Evolutionary conservation across 495 filamentous ascomycete species (phyloP).

Genomic region (Xylaria castorea): DNA sequence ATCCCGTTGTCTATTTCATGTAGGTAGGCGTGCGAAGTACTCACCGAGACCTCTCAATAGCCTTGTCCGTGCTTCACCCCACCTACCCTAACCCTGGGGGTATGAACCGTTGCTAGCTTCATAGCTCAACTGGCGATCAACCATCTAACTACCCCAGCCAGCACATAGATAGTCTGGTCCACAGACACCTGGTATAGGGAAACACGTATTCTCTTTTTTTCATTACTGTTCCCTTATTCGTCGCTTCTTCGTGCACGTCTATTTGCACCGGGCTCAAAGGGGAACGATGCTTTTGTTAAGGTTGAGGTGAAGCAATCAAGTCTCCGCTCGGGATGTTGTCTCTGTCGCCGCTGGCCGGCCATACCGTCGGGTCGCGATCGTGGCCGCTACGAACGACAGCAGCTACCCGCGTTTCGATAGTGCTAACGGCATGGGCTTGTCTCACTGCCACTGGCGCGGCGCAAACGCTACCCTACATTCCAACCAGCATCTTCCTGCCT

Average conservation of each 20-base stretch:
- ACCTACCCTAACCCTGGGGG: constrained; percentile 5
- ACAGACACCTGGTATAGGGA: not conserved
- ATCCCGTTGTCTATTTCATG: not conserved
- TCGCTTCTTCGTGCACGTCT: not conserved
- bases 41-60: constrained; percentile 3
- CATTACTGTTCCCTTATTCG: not conserved
- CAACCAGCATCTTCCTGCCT: constrained; percentile 69
- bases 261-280: not conserved
- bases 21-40: not conserved
- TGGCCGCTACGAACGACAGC: constrained; percentile 32
- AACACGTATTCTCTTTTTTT: constrained; percentile 10
- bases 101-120: constrained; percentile 2
- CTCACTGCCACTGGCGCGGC: constrained; percentile 31
- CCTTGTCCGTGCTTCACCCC: constrained; percentile 16
- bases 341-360: constrained; percentile 32
- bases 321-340: constrained; percentile 37
- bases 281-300: constrained; percentile 37
- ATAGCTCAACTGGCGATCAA: not conserved
- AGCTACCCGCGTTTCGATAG: constrained; percentile 34
- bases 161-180: constrained; percentile 10
- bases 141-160: constrained; percentile 11
- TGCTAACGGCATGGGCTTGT: constrained; percentile 30
- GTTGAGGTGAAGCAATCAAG: constrained; percentile 37
- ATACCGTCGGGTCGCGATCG: constrained; percentile 7
- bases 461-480: constrained; percentile 72